Evolutionary conservation across 2,329 filamentous ascomycete species (phyloP), one percentile per base, ranked within the genome.

Genomic region (Westerdykella aurantiaca): DNA sequence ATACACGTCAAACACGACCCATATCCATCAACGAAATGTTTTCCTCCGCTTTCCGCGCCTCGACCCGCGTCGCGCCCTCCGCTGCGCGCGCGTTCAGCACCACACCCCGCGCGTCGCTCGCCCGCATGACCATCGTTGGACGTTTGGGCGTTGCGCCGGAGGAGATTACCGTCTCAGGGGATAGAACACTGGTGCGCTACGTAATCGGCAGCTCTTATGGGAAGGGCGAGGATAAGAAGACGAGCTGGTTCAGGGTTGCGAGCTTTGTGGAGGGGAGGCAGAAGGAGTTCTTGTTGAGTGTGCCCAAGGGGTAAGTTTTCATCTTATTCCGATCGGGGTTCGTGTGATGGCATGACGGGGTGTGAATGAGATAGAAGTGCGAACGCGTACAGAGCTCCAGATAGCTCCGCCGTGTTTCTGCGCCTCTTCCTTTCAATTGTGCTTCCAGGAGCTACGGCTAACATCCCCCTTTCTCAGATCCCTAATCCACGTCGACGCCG

Each of bases 121-220:
- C 93, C 56, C 85, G 83, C 69, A 85, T 98, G 74, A 85, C 82
- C 60, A 75, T 98, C 68, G 78, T 96, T 56, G 93, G 93, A 63
- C 85, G 89, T 68, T 81, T 98, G 41, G 88, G 80, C 48, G 79
- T 82, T 57, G 78, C 81, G 42, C 91, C 93, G 46, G 90, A 96
- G 75, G 60, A 89, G 53, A 75, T 78, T 31, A 87, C 86, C 38
- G 78, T 79, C 58, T 83, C 73, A 41, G 88, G 88, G 46, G 90
- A 90, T 48, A 77, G 77, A 51, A 86, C 94, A 51, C 61, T 95
- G 46, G 64, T 97, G 61, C 80, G 79, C 58, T 97, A 95, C 67
- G 72, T 81, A 4, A 73, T 98, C 50, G 90, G 81, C 41, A 86
- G 81, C 58, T 82, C 73, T 67, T 68, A 66, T 47, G 88, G 88